A percentile compares a stretch with the other conserved stretches of the same genome.
These are phyloP conservation scores for Agaricales sp. DNA, from an alignment of 1,284 basidiomycete genomes.

Conservation along the genomic window DNA sequence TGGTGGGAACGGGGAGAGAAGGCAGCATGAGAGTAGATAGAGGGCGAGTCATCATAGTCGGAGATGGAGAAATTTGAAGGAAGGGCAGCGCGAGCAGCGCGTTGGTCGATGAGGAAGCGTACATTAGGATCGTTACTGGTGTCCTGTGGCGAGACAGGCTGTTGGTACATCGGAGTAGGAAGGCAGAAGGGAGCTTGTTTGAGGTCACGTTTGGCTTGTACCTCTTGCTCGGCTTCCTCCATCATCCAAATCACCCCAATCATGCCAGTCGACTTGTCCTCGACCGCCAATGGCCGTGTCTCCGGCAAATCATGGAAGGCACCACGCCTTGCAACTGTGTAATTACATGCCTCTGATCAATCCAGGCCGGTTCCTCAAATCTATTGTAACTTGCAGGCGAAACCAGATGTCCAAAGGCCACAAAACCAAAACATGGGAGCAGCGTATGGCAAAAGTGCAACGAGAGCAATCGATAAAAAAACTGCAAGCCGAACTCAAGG, in stretches of 20 bases:
- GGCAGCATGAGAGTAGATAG: constrained; percentile 49
- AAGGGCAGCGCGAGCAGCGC: constrained; percentile 35
- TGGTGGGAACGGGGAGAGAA: constrained; percentile 34
- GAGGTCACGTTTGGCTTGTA: neutral
- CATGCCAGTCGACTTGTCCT: constrained; percentile 26
- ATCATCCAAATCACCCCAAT: neutral
- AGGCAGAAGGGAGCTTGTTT: constrained; percentile 8
- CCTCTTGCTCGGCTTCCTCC: neutral
- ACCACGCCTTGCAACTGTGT: constrained; percentile 55
- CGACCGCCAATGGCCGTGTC: constrained; percentile 47
- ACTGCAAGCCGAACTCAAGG: constrained; percentile 59
- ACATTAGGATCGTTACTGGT: constrained; percentile 34
- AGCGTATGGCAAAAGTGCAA: constrained; percentile 58
- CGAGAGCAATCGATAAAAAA: constrained; percentile 60
- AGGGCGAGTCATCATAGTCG: constrained; percentile 55
- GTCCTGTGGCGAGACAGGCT: constrained; percentile 13
- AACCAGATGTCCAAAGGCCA: constrained; percentile 55
- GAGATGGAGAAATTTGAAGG: constrained; percentile 41
- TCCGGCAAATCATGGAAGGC: constrained; percentile 66
- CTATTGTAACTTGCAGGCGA: constrained; percentile 32
- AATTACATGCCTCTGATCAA: constrained; percentile 13
- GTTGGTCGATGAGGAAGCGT: constrained; percentile 43
- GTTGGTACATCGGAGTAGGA: constrained; percentile 8
- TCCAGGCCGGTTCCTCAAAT: constrained; percentile 5
- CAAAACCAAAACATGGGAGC: constrained; percentile 56